Evolutionary conservation across 2,329 filamentous ascomycete genomes (phyloP).

Genomic region (Venturia effusa): DNA sequence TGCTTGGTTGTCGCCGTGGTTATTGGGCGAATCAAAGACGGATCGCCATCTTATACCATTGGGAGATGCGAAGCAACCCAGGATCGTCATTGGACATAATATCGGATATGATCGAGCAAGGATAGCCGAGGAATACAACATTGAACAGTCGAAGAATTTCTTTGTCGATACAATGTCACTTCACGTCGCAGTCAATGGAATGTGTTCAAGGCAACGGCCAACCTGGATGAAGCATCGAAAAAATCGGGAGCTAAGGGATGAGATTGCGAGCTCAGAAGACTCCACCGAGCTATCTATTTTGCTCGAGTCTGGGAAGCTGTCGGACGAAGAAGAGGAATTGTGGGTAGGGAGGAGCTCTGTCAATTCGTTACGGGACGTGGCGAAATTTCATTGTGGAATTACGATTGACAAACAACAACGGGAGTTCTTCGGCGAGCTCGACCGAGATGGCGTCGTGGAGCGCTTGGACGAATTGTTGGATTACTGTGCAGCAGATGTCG

Average conservation of each 20-base stretch:
- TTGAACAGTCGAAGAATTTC: conserved; percentile 70
- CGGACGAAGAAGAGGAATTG: conserved; percentile 82
- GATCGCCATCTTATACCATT: conserved; percentile 77
- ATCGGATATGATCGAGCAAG: conserved; percentile 89
- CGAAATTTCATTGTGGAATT: conserved; percentile 88
- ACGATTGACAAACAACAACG: conserved; percentile 82
- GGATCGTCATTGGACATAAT: conserved; percentile 87
- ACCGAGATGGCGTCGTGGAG: conserved; percentile 56
- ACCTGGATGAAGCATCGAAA: conserved; percentile 98
- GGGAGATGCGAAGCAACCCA: conserved; percentile 60
- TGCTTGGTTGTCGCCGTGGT: conserved; percentile 92
- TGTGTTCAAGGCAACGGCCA: conserved; percentile 93
- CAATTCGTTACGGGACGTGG: conserved; percentile 90
- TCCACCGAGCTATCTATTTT: conserved; percentile 61
- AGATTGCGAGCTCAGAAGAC: conserved; percentile 60
- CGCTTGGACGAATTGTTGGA: conserved; percentile 76
- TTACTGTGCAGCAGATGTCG: conserved; percentile 92
- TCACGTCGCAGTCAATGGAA: conserved; percentile 94
- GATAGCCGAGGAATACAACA: conserved; percentile 76
- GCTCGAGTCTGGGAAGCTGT: conserved; percentile 47
- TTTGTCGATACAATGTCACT: conserved; percentile 98
- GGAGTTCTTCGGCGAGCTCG: conserved; percentile 75
- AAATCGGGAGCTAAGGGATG: conserved; percentile 71
- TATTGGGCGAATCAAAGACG: conserved; percentile 69
- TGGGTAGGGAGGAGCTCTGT: conserved; percentile 94